Evolutionary conservation across 2,329 filamentous ascomycete genomes (phyloP), one percentile per base, ranked within the genome.

Genomic region (Gnomoniopsis sp.): DNA sequence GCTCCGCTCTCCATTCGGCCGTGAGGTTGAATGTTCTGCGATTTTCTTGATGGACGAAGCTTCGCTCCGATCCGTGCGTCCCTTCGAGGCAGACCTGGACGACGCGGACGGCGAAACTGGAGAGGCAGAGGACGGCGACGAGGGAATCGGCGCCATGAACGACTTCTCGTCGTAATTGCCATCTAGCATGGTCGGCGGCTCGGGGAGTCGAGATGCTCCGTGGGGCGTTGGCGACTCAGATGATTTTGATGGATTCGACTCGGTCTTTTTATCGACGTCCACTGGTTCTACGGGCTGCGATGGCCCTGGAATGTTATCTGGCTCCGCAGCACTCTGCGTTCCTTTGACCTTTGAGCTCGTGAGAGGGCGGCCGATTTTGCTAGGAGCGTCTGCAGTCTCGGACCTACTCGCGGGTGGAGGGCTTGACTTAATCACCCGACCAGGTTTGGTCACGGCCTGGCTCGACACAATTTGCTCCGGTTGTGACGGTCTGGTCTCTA

Each of bases 121-220:
- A n/a, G 59, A n/a, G 26, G 26, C 26, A 30, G 26, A 30, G 26
- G 26, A 8, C 26, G 26, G 26, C 12, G 59, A 59, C 22, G 59
- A 59, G 19, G 53, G 36, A 2, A 59, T 50, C 3, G 22, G 49
- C 15, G 48, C 14, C 44, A 59, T 14, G 15, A 61, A 41, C 14
- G 6, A 41, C 8, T 41, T 36, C 3, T 50, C 43, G 41, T 56
- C 26, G 23, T 23, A 36, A 10, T 15, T 22, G 22, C 26, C 26
- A 15, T 21, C 23, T 26, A 41, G 22, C 15, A 44, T n/a, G 3
- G 14, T 19, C 17, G 17, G 23, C 49, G 21, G 26, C 14, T 34
- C 47, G 17, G 41, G 10, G 6, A 17, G 19, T 14, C 36, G 52
- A 23, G 44, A 14, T n/a, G n/a, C 23, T 2, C 49, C 10, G 7